A percentile compares a stretch with the other conserved stretches of the same genome.
Conservation (phyloP, 257 asterid genomes). For the Nicotiana tabacum region DNA sequence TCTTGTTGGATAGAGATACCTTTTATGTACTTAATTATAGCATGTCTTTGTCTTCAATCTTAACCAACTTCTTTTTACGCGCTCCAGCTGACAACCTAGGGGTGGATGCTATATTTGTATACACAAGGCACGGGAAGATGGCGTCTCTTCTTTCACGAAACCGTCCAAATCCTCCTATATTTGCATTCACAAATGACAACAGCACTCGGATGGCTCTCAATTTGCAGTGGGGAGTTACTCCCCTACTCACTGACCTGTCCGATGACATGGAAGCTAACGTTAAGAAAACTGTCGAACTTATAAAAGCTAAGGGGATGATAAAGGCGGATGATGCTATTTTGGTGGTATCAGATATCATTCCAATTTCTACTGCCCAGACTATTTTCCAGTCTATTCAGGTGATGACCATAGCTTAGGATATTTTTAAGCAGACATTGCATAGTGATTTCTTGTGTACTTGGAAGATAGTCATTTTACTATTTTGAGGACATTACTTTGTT, state of each 20-base stretch:
- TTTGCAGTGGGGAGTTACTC: constrained; percentile 79
- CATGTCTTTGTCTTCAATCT: not conserved
- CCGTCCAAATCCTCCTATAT: constrained; percentile 74
- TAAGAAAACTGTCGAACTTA: constrained; percentile 39
- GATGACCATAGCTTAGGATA: constrained; percentile 37
- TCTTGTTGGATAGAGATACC: not conserved
- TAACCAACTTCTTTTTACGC: not conserved
- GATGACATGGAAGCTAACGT: constrained; percentile 72
- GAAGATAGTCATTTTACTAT: not conserved
- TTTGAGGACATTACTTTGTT: not conserved
- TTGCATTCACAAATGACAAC: constrained; percentile 63
- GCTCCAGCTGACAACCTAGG: constrained; percentile 71
- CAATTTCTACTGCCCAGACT: constrained; percentile 43
- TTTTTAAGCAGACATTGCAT: not conserved
- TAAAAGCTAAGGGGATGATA: constrained; percentile 54
- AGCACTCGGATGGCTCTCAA: constrained; percentile 69
- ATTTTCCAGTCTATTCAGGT: constrained; percentile 73
- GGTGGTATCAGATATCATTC: constrained; percentile 63
- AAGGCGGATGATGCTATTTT: constrained; percentile 53
- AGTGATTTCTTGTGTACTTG: not conserved
- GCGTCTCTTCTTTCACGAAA: constrained; percentile 71
- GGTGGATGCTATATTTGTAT: constrained; percentile 73
- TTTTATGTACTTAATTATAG: not conserved
- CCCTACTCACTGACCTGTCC: constrained; percentile 52
- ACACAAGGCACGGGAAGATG: constrained; percentile 76